Evolutionary conservation across 805 yeast species (phyloP), one percentile per base, ranked within the genome.

Genomic region (Starmerella stigmatis): DNA sequence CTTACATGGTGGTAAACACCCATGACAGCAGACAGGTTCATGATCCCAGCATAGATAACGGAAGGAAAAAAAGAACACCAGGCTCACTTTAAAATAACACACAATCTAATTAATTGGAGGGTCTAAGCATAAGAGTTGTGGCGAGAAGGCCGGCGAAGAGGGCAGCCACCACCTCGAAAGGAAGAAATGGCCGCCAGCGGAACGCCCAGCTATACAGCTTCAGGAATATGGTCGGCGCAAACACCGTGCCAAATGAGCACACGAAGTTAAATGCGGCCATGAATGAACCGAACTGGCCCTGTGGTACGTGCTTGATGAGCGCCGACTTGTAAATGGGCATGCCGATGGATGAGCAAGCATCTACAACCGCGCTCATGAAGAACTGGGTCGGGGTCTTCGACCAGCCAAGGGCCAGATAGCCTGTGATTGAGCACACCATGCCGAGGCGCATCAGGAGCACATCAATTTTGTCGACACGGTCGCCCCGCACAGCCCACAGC

Each of bases 301-400:
- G 49, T 3, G 61, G 59, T 1, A 58, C 56, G 39, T 58, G 51
- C 43, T 61, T 61, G 46, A 61, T 41, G 34, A 61, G 45, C 10
- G 59, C 53, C 9, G 61, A 46, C 41, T 56, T 59, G 44, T 52
- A 53, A 17, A 57, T 49, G 7, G 63, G 60, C 47, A 52, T 42
- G 13, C 59, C 62, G 19, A 58, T 38, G 15, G 59, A 49, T 2
- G 61, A 57, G 28, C 54, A 47, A 11, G 64, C 58, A 20, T 60
- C 58, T 15, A 61, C 33, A 9, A 59, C 33, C 3, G 59, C 59
- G 21, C 56, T 43, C 13, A 42, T 25, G n/a, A 57, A 48, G 43
- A 49, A 61, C 46, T 52, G 52, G 10, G 36, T 12, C 10, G 54
- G 52, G 3, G 47, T 50, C 3, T 32, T 32, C 6, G 64, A 49